These are phyloP conservation scores for Golubevia sp. DNA, from an alignment of 1,284 basidiomycete genomes.

Conservation along the genomic window DNA sequence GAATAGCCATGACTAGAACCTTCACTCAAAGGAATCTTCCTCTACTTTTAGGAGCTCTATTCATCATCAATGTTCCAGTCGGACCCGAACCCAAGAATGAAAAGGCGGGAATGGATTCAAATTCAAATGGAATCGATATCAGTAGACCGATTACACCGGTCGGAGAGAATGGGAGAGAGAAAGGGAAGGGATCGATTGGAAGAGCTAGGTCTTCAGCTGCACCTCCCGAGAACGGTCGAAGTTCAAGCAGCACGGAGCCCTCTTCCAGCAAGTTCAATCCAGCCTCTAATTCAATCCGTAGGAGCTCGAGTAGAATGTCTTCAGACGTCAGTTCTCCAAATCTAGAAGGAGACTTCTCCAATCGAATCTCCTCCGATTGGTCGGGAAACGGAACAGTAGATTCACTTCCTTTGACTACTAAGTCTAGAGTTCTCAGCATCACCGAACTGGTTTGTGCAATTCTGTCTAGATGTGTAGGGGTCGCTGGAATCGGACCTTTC, in stretches of 20 bases:
- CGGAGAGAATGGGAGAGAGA: not conserved
- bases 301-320: too few relatives aligned
- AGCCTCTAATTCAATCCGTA: too few relatives aligned
- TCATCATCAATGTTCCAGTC: constrained; percentile 24
- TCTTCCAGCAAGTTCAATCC: too few relatives aligned
- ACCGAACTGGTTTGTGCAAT: constrained; percentile 41
- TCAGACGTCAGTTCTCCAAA: too few relatives aligned
- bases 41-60: constrained; percentile 29
- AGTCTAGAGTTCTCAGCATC: constrained; percentile 32
- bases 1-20: constrained; percentile 18
- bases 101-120: not conserved
- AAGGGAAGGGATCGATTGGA: not conserved
- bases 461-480: constrained; percentile 29
- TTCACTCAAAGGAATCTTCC: constrained; percentile 22
- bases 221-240: not conserved
- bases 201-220: not conserved
- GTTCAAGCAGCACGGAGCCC: too few relatives aligned
- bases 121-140: not conserved
- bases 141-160: not conserved
- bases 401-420: constrained; percentile 21
- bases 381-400: not conserved
- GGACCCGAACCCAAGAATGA: not conserved
- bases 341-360: too few relatives aligned
- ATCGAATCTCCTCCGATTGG: not conserved
- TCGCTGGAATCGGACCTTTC: constrained; percentile 30